These are phyloP conservation scores for Dictyostelium capitatum DNA, from an alignment of 78 protist species.

Conservation along the genomic window DNA sequence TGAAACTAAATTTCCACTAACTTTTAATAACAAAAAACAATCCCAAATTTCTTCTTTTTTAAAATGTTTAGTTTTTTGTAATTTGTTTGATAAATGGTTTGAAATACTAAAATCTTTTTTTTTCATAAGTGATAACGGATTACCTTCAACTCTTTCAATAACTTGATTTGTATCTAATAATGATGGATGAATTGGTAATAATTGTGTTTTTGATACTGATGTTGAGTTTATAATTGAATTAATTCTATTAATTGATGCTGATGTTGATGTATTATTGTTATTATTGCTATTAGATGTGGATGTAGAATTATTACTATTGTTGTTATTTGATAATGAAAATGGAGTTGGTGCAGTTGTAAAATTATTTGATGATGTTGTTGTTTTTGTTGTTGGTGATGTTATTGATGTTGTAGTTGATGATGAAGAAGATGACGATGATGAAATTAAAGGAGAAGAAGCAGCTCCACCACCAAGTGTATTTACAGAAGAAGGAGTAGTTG, in stretches of 20 bases:
- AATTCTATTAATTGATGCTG: background rate
- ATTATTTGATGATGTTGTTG: constrained; percentile 1
- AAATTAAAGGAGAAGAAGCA: constrained; percentile 4
- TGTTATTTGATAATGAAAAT: constrained; percentile 8
- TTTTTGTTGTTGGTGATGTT: background rate
- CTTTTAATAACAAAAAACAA: constrained; percentile 18
- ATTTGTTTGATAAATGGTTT: background rate
- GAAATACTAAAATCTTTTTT: constrained; percentile 33
- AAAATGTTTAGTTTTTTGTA: constrained; percentile 39
- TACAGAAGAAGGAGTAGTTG: background rate
- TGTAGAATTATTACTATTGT: background rate
- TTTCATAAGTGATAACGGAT: constrained; percentile 18
- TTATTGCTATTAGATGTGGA: background rate
- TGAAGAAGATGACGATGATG: background rate
- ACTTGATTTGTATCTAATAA: background rate
- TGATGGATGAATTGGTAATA: constrained; percentile 63
- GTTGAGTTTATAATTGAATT: constrained; percentile 22
- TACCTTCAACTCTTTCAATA: background rate
- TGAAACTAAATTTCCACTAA: constrained; percentile 34
- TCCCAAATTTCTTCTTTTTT: constrained; percentile 61
- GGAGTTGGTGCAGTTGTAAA: constrained; percentile 7
- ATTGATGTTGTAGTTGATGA: constrained; percentile 6
- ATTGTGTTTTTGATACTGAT: background rate
- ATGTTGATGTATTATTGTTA: background rate
- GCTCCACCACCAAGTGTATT: background rate